phyloP scores from a whole-genome alignment of 2,329 filamentous ascomycete species.

The Kalmusia sp. region DNA sequence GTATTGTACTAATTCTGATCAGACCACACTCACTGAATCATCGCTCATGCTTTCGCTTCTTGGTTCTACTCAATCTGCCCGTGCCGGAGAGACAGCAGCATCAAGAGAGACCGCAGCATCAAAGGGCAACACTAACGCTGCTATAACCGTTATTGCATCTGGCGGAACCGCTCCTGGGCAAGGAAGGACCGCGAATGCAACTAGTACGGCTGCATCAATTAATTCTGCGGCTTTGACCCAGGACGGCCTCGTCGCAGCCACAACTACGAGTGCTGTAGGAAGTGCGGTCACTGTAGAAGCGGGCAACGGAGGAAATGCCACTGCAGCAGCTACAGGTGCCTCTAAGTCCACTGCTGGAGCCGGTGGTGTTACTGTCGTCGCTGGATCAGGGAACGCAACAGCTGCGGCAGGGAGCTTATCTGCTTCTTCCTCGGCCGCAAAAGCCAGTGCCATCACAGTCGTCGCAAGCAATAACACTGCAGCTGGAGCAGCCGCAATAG shows the following conservation, averaged over 20 bases:
- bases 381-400: constrained; percentile 11
- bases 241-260: constrained; percentile 27
- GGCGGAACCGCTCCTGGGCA: neutral
- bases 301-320: constrained; percentile 8
- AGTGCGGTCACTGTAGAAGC: constrained; percentile 28
- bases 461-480: constrained; percentile 11
- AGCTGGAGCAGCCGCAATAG: constrained; percentile 13
- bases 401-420: constrained; percentile 3
- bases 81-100: neutral
- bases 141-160: constrained; percentile 4
- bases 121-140: neutral
- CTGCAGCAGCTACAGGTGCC: constrained; percentile 10
- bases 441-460: constrained; percentile 10
- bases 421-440: neutral
- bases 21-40: neutral
- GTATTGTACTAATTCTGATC: neutral
- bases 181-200: neutral
- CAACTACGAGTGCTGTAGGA: constrained; percentile 24
- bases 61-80: neutral
- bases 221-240: constrained; percentile 1
- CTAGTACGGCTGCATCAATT: neutral
- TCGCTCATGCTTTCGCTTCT: constrained; percentile 4
- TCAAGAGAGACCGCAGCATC: neutral
- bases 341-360: constrained; percentile 7
- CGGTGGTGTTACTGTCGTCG: constrained; percentile 13